phyloP scores from a whole-genome alignment of 441 rosid species.

The Adansonia madagascariensis region DNA sequence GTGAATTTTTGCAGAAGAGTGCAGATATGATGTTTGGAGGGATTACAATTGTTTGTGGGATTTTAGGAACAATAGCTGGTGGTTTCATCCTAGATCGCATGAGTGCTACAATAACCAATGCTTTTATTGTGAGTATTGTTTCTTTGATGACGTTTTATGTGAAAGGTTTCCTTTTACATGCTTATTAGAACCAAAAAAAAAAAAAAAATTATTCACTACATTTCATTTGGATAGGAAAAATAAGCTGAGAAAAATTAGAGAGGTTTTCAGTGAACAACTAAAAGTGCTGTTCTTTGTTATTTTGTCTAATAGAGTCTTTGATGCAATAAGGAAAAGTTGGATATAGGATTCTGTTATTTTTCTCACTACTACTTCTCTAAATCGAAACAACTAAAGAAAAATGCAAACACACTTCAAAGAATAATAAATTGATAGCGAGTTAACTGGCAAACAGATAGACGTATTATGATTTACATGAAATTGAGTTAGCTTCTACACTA shows the following conservation, averaged over 20 bases:
- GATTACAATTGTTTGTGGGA: slow-evolving; percentile 77
- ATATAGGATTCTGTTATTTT: slow-evolving; percentile 5
- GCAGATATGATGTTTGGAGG: slow-evolving; percentile 96
- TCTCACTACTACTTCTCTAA: not conserved
- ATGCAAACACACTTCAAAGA: not conserved
- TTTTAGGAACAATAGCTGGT: slow-evolving; percentile 86
- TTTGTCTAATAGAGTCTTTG: not conserved
- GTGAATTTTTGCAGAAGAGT: slow-evolving; percentile 48
- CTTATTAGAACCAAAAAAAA: not conserved
- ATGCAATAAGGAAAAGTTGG: not conserved
- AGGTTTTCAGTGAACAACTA: not conserved
- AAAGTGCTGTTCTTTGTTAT: not conserved
- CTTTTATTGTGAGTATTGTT: slow-evolving; percentile 68
- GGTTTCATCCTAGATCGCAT: slow-evolving; percentile 76
- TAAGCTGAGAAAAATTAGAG: not conserved
- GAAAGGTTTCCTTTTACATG: slow-evolving; percentile 3
- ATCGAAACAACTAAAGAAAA: not conserved
- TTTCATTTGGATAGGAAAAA: not conserved
- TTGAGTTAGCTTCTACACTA: not conserved
- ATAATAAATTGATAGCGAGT: not conserved
- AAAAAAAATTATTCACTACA: not conserved
- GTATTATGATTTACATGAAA: not conserved
- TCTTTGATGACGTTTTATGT: not conserved
- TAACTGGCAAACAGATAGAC: not conserved
- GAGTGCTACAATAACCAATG: slow-evolving; percentile 72